Percentiles rank a stretch among this genome's conserved stretches.
Conservation (phyloP, 2,329 filamentous ascomycete genomes). For the Xylaria hypoxylon region DNA sequence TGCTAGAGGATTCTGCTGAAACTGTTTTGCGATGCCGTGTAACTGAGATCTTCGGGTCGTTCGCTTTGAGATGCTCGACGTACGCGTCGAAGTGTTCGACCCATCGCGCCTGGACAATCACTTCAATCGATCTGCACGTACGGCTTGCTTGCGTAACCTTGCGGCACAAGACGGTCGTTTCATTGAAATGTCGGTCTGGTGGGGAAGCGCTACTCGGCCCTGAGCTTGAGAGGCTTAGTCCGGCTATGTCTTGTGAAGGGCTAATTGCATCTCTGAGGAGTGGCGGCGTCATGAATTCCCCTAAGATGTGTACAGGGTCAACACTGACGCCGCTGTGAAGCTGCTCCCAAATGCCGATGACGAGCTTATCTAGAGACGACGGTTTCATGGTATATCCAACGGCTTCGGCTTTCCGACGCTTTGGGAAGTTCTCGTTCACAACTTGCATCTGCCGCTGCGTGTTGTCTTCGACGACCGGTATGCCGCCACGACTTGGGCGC, state of each 20-base stretch:
- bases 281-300: conserved; percentile 41
- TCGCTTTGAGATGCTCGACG: conserved; percentile 64
- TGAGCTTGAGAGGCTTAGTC: not conserved
- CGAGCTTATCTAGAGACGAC: conserved; percentile 49
- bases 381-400: conserved; percentile 48
- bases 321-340: conserved; percentile 49
- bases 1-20: conserved; percentile 64
- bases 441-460: conserved; percentile 47
- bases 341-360: conserved; percentile 52
- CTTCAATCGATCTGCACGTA: conserved; percentile 67
- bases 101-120: conserved; percentile 69
- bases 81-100: conserved; percentile 60
- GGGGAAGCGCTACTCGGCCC: conserved; percentile 6
- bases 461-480: conserved; percentile 42
- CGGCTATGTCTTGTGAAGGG: not conserved
- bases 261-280: conserved; percentile 23
- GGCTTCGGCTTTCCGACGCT: conserved; percentile 43
- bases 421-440: conserved; percentile 41
- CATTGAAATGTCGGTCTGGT: conserved; percentile 45
- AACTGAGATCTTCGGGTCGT: conserved; percentile 55
- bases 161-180: conserved; percentile 50
- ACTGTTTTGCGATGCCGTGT: conserved; percentile 64
- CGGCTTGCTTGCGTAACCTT: conserved; percentile 58
- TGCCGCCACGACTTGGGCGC: conserved; percentile 36
- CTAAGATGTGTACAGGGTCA: conserved; percentile 48